Evolutionary conservation across 73 alveolate species (phyloP).

Genomic region (Uronychia setigera): DNA sequence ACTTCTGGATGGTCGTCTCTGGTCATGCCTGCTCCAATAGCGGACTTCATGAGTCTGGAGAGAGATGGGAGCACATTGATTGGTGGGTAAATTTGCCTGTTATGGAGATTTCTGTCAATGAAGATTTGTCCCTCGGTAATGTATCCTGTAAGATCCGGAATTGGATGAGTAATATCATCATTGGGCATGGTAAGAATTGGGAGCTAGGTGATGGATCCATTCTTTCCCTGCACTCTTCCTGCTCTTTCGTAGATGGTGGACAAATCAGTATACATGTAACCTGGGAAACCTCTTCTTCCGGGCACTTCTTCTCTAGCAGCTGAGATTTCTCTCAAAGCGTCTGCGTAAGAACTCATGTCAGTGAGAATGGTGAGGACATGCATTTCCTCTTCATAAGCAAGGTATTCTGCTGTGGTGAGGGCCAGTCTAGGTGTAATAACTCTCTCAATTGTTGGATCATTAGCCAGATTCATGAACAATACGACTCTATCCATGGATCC

Average conservation of each 20-base stretch:
- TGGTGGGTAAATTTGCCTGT: conserved; percentile 99
- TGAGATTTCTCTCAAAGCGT: conserved; percentile 99
- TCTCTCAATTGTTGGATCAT: conserved; percentile 97
- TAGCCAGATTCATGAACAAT: conserved; percentile 99
- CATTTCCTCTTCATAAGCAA: conserved; percentile 97
- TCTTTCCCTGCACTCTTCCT: conserved; percentile 98
- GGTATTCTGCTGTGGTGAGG: conserved; percentile 99
- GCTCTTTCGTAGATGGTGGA: conserved; percentile 99
- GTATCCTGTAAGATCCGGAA: conserved; percentile 99
- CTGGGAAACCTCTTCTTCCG: conserved; percentile 99
- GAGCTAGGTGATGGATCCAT: conserved; percentile 93
- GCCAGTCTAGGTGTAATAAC: conserved; percentile 99
- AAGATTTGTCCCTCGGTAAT: conserved; percentile 98
- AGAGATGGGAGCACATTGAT: conserved; percentile 99
- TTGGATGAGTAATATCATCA: conserved; percentile 99
- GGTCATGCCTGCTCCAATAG: conserved; percentile 99
- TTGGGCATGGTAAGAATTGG: conserved; percentile 99
- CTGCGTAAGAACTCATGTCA: conserved; percentile 99
- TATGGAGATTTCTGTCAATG: conserved; percentile 98
- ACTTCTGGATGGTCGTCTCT: conserved; percentile 99
- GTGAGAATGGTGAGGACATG: conserved; percentile 99
- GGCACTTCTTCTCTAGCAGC: conserved; percentile 99
- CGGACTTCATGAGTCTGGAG: conserved; percentile 99
- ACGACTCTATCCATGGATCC: conserved; percentile 99
- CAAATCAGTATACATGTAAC: conserved; percentile 99